Evolutionary conservation across 1,284 basidiomycete species (phyloP), one percentile per base, ranked within the genome.

Genomic region (Inonotus obliquus): DNA sequence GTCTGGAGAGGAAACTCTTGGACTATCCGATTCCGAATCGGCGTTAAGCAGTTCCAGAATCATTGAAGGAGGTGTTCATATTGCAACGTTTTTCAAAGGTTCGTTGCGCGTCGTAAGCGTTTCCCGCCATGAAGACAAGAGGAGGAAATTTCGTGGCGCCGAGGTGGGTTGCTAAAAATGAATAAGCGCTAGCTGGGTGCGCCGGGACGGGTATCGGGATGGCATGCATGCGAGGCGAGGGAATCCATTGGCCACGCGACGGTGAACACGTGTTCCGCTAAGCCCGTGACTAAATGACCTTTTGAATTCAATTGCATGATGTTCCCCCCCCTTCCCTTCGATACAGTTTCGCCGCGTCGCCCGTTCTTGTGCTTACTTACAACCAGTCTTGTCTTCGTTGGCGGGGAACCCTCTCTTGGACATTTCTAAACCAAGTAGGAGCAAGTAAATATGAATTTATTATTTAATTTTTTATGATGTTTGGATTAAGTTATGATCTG

Each of bases 311-410:
- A 23, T 27, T 44, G 39, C 38, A n/a, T 59, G 58, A 59, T 59
- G 13, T 37, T n/a, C n/a, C n/a, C n/a, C n/a, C n/a, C n/a, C n/a
- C n/a, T n/a, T n/a, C 45, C 52, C 39, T 54, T 54, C 59, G 60
- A 61, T 61, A 61, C 59, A 56, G 60, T 61, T 61, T 61, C 60
- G 32, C 60, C 60, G 60, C 13, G 59, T 53, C 35, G 35, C 52
- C 37, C 38, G 39, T 39, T 13, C 39, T n/a, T n/a, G n/a, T 23
- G 57, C 27, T 14, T n/a, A 19, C 32, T 11, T 10, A 32, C 51
- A 32, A 11, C 51, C 27, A 17, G 32, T 32, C 32, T 32, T 32
- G 32, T 32, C 32, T 32, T 32, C 25, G 29, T 32, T 52, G 51
- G 51, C 11, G 51, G 21, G 51, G 17, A 14, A 4, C 4, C 41